These are phyloP conservation scores for Cyclotella baltica DNA, from an alignment of 108 stramenopile genomes.

Conservation along the genomic window DNA sequence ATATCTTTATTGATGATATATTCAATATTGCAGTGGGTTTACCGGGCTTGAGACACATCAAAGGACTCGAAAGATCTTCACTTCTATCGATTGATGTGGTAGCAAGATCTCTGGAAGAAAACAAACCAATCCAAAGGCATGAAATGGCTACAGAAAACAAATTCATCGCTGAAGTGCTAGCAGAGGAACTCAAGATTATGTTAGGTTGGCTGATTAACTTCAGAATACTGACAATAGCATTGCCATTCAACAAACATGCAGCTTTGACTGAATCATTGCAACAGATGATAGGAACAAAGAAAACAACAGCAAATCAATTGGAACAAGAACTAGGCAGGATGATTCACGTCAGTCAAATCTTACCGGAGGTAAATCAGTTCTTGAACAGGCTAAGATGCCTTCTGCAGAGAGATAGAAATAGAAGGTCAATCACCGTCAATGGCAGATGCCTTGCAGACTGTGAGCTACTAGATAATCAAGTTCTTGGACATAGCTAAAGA, in stretches of 20 bases:
- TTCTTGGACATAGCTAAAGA: slow-evolving; percentile 7
- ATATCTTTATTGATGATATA: too few relatives aligned
- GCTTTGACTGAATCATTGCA: slow-evolving; percentile 16
- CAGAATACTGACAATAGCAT: background rate
- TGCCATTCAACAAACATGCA: slow-evolving; percentile 21
- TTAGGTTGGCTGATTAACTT: too few relatives aligned
- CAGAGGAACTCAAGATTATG: too few relatives aligned
- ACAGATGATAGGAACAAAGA: background rate
- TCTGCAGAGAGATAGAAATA: too few relatives aligned
- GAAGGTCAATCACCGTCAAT: background rate
- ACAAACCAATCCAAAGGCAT: slow-evolving; percentile 18
- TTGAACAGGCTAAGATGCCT: background rate
- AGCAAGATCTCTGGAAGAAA: too few relatives aligned
- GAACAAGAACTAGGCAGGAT: slow-evolving; percentile 16
- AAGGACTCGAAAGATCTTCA: too few relatives aligned
- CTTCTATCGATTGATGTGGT: too few relatives aligned
- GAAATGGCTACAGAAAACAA: too few relatives aligned
- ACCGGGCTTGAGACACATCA: too few relatives aligned
- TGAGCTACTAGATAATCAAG: background rate
- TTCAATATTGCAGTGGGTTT: too few relatives aligned
- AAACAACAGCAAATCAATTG: background rate
- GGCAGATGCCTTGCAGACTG: background rate
- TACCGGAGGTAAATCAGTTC: slow-evolving; percentile 16
- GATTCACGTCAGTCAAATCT: background rate
- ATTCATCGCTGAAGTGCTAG: too few relatives aligned